Conservation (phyloP, 2,329 filamentous ascomycete species). For the Aureobasidium sp. region DNA sequence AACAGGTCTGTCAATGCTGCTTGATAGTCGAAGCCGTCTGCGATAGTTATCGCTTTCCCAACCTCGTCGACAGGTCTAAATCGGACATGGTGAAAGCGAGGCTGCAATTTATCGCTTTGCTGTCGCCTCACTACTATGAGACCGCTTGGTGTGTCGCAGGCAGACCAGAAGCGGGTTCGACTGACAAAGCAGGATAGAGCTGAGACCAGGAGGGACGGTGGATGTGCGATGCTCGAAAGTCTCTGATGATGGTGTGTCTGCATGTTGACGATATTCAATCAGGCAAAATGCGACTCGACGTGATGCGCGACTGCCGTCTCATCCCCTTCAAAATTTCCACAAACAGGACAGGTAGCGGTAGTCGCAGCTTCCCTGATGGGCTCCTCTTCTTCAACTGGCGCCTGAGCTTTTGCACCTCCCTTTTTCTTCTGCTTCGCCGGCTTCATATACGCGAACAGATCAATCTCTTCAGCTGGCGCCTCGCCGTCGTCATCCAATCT, state of each 20-base stretch:
- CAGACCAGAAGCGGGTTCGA: too few species aligned
- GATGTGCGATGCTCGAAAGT: too few species aligned
- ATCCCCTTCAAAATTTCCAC: slow-evolving; percentile 59
- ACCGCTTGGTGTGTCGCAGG: too few species aligned
- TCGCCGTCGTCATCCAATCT: slow-evolving; percentile 24
- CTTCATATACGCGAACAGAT: slow-evolving; percentile 47
- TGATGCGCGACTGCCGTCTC: slow-evolving; percentile 61
- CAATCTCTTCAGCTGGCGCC: slow-evolving; percentile 35
- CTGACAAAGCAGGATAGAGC: background rate
- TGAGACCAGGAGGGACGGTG: too few species aligned
- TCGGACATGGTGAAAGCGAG: too few species aligned
- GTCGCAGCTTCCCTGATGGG: slow-evolving; percentile 19
- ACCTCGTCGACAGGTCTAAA: too few species aligned
- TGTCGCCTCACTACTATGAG: too few species aligned
- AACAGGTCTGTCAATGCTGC: too few species aligned
- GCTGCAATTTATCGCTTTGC: too few species aligned
- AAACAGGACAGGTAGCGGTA: slow-evolving; percentile 53
- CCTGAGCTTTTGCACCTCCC: slow-evolving; percentile 19
- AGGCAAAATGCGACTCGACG: slow-evolving; percentile 51
- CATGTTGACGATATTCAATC: background rate
- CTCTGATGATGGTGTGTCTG: background rate
- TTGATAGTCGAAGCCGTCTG: too few species aligned
- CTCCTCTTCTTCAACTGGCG: slow-evolving; percentile 15
- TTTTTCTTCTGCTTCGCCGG: slow-evolving; percentile 29
- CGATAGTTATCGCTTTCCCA: too few species aligned